Base-by-base conservation (phyloP, 2,329 filamentous ascomycete species). In the Neonectria coccinea region DNA sequence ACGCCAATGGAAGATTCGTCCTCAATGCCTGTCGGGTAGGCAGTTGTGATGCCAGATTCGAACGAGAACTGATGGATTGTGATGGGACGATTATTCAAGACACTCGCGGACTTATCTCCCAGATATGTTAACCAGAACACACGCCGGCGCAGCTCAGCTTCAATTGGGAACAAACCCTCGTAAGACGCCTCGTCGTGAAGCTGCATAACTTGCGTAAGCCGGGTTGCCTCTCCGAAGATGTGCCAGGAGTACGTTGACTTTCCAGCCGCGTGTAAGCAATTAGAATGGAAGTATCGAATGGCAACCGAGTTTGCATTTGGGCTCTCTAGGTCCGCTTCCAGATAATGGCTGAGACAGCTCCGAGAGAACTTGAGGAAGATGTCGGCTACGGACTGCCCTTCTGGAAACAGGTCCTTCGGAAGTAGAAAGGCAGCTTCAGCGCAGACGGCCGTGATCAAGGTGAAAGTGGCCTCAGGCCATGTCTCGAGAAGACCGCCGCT, bases 211-310 rank as follows among this genome's bases (percentile, higher is more conserved):
- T 83, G 80, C 0, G 77, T 78, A 5, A 83, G 75, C 2, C 80
- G 73, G 4, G 78, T 78, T 1, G 81, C 81, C 62, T 83, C 80
- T 1, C 81, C 81, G 65, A 83, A 81, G 1, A 83, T 80, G 52
- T 82, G 79, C 80, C 81, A 83, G 5, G 81, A 82, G 20, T 80
- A 77, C 27, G 79, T 77, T 4, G 80, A 79, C 44, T 80, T 81
- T 0, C 81, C 81, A 1, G 79, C 73, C 1, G 80, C 80, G 51
- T 83, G 81, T 2, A 83, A 68, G 45, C 80, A 82, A 58, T 82
- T 82, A 14, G 81, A 83, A 55, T 83, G 81, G 25, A 82, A 81
- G 56, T 82, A 82, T 4, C 81, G 78, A 18, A 82, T 81, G 2
- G 77, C 75, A 27, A 83, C 75, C 4, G 81, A 83, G 51, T 78